phyloP scores from a whole-genome alignment of 176 grass and related monocot genomes.

The Pharus latifolius region DNA sequence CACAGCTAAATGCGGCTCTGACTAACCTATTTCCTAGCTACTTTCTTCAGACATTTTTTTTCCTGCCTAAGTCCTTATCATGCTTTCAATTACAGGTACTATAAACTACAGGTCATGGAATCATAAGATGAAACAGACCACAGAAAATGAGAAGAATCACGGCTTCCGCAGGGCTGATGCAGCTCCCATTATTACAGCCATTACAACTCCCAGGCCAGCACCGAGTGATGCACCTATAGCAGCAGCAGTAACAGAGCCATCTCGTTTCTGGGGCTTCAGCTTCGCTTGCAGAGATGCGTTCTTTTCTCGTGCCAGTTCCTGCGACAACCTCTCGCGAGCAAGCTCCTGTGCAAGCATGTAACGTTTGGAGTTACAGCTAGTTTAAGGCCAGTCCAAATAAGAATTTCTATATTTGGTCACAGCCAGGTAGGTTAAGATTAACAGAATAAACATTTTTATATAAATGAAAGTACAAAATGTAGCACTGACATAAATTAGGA shows the following conservation, averaged over 20 bases:
- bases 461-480: background rate
- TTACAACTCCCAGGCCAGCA: constrained; percentile 75
- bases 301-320: constrained; percentile 52
- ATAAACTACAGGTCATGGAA: too few relatives aligned
- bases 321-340: constrained; percentile 48
- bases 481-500: background rate
- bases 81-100: background rate
- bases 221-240: constrained; percentile 85
- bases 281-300: constrained; percentile 25
- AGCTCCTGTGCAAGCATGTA: constrained; percentile 45
- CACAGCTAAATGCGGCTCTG: constrained; percentile 11
- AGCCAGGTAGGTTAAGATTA: background rate
- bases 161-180: constrained; percentile 83
- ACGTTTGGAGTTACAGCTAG: background rate
- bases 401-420: background rate
- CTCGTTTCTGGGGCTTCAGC: constrained; percentile 40
- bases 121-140: too few relatives aligned
- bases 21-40: background rate
- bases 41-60: background rate
- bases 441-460: too few relatives aligned
- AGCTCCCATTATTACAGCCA: constrained; percentile 95
- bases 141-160: constrained; percentile 9
- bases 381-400: too few relatives aligned
- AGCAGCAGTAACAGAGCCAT: constrained; percentile 71
- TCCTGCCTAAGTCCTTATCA: background rate